A percentile compares a stretch with the other conserved stretches of the same genome.
phyloP scores from a whole-genome alignment of 257 asterid genomes.

The Solanum pennellii region DNA sequence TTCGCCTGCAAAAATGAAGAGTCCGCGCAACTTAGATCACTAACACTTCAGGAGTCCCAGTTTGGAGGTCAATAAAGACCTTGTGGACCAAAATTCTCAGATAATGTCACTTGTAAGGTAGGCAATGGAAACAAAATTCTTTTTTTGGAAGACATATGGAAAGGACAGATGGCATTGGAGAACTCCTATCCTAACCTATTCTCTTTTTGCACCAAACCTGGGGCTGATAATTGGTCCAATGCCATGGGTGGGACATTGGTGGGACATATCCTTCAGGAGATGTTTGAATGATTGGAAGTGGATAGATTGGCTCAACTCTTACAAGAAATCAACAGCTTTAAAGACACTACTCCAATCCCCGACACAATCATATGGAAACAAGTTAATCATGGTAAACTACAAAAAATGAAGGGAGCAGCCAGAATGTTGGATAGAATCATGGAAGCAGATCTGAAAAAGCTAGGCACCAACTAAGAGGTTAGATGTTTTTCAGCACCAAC shows the following conservation, averaged over 20 bases:
- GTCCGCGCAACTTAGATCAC: too few species aligned
- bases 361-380: neutral
- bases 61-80: neutral
- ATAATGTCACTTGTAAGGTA: neutral
- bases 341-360: neutral
- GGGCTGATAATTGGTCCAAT: neutral
- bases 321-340: neutral
- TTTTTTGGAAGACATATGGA: neutral
- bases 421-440: neutral
- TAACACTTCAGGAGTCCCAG: neutral
- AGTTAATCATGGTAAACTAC: neutral
- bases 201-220: neutral
- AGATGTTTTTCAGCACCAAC: neutral
- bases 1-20: too few species aligned
- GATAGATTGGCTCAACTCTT: neutral
- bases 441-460: neutral
- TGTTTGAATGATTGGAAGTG: neutral
- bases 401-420: neutral
- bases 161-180: neutral
- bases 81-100: neutral
- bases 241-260: neutral
- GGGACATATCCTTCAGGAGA: neutral
- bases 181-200: neutral
- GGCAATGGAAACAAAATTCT: neutral
- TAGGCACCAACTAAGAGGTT: neutral